phyloP scores from a whole-genome alignment of 2,329 filamentous ascomycete species.

The Orbilia ellipsospora region DNA sequence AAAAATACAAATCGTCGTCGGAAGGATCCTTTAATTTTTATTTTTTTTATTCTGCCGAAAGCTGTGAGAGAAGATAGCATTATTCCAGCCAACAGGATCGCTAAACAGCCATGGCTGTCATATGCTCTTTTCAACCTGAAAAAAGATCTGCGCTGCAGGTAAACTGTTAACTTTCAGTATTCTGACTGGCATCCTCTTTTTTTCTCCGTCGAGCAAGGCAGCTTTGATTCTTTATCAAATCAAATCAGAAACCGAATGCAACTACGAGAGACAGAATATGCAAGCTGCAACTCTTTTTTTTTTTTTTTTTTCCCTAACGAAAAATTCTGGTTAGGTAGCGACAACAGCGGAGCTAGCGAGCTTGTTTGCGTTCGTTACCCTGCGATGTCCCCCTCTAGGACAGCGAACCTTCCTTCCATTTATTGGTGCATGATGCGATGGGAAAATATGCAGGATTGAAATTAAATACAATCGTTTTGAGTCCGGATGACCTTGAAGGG shows the following conservation, averaged over 20 bases:
- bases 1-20: not conserved
- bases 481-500: conserved; percentile 31
- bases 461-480: conserved; percentile 10
- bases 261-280: conserved; percentile 9
- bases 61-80: not conserved
- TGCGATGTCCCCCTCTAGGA: not conserved
- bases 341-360: not conserved
- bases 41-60: conserved; percentile 33
- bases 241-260: conserved; percentile 34
- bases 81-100: no score
- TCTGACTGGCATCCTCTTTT: conserved; percentile 11
- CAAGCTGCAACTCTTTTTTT: not conserved
- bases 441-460: conserved; percentile 38
- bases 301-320: not conserved
- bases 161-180: conserved; percentile 10
- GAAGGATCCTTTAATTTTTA: not conserved
- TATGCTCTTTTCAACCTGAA: conserved; percentile 15
- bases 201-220: conserved; percentile 23
- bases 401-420: not conserved
- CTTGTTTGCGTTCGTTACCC: not conserved
- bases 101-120: no score
- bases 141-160: conserved; percentile 47
- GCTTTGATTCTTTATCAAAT: conserved; percentile 35
- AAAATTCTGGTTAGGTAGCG: not conserved
- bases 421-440: conserved; percentile 8